Evolutionary conservation across 441 rosid species (phyloP).

Genomic region (Populus hybrid): DNA sequence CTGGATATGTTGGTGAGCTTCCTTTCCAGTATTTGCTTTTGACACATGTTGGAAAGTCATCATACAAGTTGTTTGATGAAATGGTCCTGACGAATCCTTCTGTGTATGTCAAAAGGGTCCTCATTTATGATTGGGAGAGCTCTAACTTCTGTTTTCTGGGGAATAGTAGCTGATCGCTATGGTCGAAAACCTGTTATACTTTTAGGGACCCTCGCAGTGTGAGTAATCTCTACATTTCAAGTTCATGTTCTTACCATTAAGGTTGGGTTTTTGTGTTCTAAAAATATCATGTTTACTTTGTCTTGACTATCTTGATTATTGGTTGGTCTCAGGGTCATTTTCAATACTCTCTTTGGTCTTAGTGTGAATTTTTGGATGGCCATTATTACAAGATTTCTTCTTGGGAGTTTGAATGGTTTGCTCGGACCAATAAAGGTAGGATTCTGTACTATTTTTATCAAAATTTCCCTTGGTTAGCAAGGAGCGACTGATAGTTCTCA

Average conservation of each 20-base stretch:
- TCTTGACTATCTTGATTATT: background rate
- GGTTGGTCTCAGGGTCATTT: constrained; percentile 52
- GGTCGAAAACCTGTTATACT: constrained; percentile 89
- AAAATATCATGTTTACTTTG: background rate
- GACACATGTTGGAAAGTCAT: background rate
- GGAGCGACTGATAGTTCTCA: background rate
- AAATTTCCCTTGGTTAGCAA: background rate
- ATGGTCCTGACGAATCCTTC: constrained; percentile 15
- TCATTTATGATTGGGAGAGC: constrained; percentile 89
- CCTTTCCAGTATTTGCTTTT: background rate
- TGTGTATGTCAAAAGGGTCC: constrained; percentile 45
- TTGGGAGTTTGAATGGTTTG: constrained; percentile 71
- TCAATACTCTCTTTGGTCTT: constrained; percentile 83
- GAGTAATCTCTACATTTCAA: constrained; percentile 27
- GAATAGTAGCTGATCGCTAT: constrained; percentile 73
- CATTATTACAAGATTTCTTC: constrained; percentile 61
- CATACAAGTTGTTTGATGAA: background rate
- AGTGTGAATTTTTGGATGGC: constrained; percentile 91
- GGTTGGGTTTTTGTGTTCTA: background rate
- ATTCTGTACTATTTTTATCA: background rate
- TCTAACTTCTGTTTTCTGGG: constrained; percentile 84
- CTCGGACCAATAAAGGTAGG: constrained; percentile 86
- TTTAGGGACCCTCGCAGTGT: constrained; percentile 65
- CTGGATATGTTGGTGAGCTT: constrained; percentile 78
- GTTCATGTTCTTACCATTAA: background rate